Base-by-base conservation (phyloP, 495 filamentous ascomycete genomes). In the Hypoxylon intermedium region DNA sequence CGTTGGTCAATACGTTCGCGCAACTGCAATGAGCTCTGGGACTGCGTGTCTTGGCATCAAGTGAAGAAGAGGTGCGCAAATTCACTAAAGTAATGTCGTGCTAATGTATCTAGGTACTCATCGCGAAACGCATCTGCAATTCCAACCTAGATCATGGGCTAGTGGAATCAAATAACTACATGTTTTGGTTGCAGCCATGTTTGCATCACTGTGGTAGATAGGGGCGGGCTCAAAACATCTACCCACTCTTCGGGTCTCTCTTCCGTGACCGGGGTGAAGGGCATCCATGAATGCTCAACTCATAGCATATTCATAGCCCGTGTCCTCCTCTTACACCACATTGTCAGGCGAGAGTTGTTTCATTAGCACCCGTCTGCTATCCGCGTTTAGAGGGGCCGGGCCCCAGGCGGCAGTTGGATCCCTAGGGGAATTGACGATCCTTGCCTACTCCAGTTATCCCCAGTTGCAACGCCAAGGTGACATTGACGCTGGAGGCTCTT, bases 401-500 rank as follows among this genome's bases (percentile, higher is more conserved):
- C 45, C 50, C 21, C 46, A 28, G 41, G 28, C 52, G 45, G 45
- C 45, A 56, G 15, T 53, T 37, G 41, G 1, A 1, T 6, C 20
- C 51, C 44, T 30, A 46, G 59, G 31, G 16, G 18, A 24, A 5
- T 37, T 42, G 53, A 13, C 30, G 53, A 63, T 58, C 53, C 36
- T 24, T 63, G 21, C 53, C 53, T 9, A 23, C 43, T 52, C 26
- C 12, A 53, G 48, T 38, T 48, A 19, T 46, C 53, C 30, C 43
- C 53, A 44, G 41, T 30, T 58, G 5, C 16, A 15, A n/a, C n/a
- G n/a, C n/a, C n/a, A n/a, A 36, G 31, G 43, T 44, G 38, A 45
- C 60, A 53, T 55, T 38, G 48, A 42, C 31, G 53, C 53, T 58
- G 43, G 60, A 64, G 60, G 60, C 60, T 64, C 60, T 64, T 58